Evolutionary conservation across 495 filamentous ascomycete genomes (phyloP).

Genomic region (Pseudotulostoma volvatum): DNA sequence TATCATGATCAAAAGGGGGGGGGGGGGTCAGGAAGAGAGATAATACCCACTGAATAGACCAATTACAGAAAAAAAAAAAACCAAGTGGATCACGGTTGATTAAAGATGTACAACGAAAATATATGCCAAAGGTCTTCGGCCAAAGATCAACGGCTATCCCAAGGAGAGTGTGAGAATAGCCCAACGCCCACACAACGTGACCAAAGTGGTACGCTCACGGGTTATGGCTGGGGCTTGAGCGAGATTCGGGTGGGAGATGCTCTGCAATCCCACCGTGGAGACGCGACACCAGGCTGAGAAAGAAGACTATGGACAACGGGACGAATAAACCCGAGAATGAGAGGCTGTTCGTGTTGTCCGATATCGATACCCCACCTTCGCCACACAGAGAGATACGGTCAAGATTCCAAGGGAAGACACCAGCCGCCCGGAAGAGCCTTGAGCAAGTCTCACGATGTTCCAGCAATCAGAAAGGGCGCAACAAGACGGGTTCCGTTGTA

Average conservation of each 20-base stretch:
- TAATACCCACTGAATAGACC: constrained; percentile 1
- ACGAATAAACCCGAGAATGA: neutral
- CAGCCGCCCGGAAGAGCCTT: no score
- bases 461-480: neutral
- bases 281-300: constrained; percentile 11
- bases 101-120: neutral
- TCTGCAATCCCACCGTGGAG: constrained; percentile 27
- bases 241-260: constrained; percentile 22
- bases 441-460: no score
- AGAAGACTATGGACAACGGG: neutral
- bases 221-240: neutral
- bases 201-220: no score
- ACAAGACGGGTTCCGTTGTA: neutral
- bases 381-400: neutral
- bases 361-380: neutral
- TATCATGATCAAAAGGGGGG: no score
- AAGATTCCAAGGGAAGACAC: neutral
- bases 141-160: neutral
- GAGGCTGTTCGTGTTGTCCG: constrained; percentile 1
- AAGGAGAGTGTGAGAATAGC: constrained; percentile 4
- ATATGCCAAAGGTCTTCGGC: neutral
- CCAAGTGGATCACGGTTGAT: neutral
- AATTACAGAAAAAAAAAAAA: constrained; percentile 1
- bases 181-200: no score
- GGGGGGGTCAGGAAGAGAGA: neutral